Conservation (phyloP, 139 green algal genomes). For the Haematococcus sp. region DNA sequence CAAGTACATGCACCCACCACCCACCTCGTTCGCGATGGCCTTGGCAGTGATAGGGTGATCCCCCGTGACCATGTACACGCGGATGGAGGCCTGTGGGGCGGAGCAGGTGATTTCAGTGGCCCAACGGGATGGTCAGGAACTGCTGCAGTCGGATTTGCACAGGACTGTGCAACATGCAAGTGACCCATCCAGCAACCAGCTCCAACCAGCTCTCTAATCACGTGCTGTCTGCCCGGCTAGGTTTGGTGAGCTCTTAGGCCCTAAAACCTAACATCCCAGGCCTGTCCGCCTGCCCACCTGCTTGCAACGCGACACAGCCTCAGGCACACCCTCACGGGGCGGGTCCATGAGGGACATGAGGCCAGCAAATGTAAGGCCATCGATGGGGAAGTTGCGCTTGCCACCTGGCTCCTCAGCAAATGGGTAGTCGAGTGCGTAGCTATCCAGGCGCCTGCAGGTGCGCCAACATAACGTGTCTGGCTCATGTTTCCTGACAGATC, state of each 20-base stretch:
- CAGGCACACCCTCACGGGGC: conserved; percentile 65
- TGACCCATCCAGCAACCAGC: too few species aligned
- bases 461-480: too few species aligned
- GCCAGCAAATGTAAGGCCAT: conserved; percentile 69
- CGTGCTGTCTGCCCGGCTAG: too few species aligned
- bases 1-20: too few species aligned
- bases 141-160: neutral
- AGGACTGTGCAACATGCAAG: too few species aligned
- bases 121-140: neutral
- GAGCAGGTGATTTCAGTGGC: neutral
- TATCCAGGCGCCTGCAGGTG: conserved; percentile 36
- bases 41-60: conserved; percentile 77
- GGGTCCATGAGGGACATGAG: conserved; percentile 83
- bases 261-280: too few species aligned
- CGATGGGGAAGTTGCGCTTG: conserved; percentile 55
- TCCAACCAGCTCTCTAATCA: too few species aligned
- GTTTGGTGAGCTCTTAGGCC: too few species aligned
- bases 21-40: conserved; percentile 61
- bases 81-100: conserved; percentile 43
- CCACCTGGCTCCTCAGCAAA: conserved; percentile 63
- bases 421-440: conserved; percentile 35
- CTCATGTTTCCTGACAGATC: neutral
- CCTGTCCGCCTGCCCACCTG: neutral
- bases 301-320: conserved; percentile 50
- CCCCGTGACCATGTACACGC: conserved; percentile 82